These are phyloP conservation scores for Debaryomyces psychrophilus DNA, from an alignment of 1,139 yeast species.

Conservation along the genomic window DNA sequence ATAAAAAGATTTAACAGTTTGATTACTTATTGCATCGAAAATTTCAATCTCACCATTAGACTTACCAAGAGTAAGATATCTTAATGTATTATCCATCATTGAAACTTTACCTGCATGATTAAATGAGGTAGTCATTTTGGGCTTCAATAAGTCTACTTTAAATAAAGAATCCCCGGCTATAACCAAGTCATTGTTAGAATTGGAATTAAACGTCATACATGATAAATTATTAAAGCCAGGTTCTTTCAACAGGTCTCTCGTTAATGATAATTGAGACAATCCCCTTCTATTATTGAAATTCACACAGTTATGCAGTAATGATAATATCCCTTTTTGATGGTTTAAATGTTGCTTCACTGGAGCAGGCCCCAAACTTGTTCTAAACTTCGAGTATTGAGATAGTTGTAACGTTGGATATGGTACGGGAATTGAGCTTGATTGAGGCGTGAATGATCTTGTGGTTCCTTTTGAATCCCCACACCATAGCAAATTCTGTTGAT, in stretches of 20 bases:
- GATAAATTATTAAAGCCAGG: slow-evolving; percentile 28
- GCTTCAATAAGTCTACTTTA: slow-evolving; percentile 65
- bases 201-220: slow-evolving; percentile 43
- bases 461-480: slow-evolving; percentile 65
- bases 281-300: slow-evolving; percentile 65
- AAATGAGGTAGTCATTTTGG: slow-evolving; percentile 30
- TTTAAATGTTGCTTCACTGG: slow-evolving; percentile 55
- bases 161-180: slow-evolving; percentile 43
- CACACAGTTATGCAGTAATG: slow-evolving; percentile 56
- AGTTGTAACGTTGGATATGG: slow-evolving; percentile 33
- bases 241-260: slow-evolving; percentile 30
- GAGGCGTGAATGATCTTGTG: slow-evolving; percentile 33
- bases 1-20: slow-evolving; percentile 58
- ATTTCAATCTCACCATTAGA: slow-evolving; percentile 72
- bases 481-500: slow-evolving; percentile 77
- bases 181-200: slow-evolving; percentile 39
- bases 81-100: slow-evolving; percentile 37
- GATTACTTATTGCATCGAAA: slow-evolving; percentile 67
- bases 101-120: slow-evolving; percentile 39
- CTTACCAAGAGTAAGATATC: slow-evolving; percentile 63
- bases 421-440: slow-evolving; percentile 24
- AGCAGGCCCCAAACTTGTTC: slow-evolving; percentile 39
- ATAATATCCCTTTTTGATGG: slow-evolving; percentile 60
- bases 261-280: slow-evolving; percentile 42
- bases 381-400: slow-evolving; percentile 55